These are phyloP conservation scores for Taphrina pruni DNA, from an alignment of 1,139 yeast species.

Conservation along the genomic window DNA sequence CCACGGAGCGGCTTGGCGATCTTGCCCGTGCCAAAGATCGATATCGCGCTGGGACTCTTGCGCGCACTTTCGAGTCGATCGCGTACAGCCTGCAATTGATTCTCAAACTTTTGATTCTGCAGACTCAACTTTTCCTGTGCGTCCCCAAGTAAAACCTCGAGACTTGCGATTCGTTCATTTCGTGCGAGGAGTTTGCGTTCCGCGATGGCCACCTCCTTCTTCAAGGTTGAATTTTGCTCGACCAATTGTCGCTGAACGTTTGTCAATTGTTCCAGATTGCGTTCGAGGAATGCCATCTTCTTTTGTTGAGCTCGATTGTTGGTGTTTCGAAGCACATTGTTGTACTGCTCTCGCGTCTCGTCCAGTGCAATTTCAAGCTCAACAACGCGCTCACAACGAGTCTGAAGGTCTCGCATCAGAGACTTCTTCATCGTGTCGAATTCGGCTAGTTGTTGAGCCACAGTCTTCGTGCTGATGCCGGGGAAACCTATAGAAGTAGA, in stretches of 20 bases:
- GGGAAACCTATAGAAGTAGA: neutral
- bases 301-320: slow-evolving; percentile 52
- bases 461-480: slow-evolving; percentile 23
- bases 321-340: slow-evolving; percentile 49
- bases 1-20: slow-evolving; percentile 74
- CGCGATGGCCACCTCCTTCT: slow-evolving; percentile 60
- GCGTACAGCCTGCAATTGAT: slow-evolving; percentile 57
- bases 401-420: slow-evolving; percentile 56
- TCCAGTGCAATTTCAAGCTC: slow-evolving; percentile 57
- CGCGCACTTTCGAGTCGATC: slow-evolving; percentile 52
- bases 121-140: slow-evolving; percentile 60
- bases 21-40: slow-evolving; percentile 47
- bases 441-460: slow-evolving; percentile 44
- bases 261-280: slow-evolving; percentile 58
- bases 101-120: slow-evolving; percentile 63
- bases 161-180: slow-evolving; percentile 63
- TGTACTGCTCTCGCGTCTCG: slow-evolving; percentile 53
- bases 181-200: slow-evolving; percentile 67
- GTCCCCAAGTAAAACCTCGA: slow-evolving; percentile 61
- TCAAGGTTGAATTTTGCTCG: slow-evolving; percentile 57
- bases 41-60: slow-evolving; percentile 36
- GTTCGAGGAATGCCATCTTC: slow-evolving; percentile 55
- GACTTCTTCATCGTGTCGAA: slow-evolving; percentile 52
- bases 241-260: slow-evolving; percentile 56
- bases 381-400: slow-evolving; percentile 55